Percentiles rank a stretch among this genome's conserved stretches.
phyloP scores from a whole-genome alignment of 164 flowering plant genomes.

The Magnolia kwangsiensis region DNA sequence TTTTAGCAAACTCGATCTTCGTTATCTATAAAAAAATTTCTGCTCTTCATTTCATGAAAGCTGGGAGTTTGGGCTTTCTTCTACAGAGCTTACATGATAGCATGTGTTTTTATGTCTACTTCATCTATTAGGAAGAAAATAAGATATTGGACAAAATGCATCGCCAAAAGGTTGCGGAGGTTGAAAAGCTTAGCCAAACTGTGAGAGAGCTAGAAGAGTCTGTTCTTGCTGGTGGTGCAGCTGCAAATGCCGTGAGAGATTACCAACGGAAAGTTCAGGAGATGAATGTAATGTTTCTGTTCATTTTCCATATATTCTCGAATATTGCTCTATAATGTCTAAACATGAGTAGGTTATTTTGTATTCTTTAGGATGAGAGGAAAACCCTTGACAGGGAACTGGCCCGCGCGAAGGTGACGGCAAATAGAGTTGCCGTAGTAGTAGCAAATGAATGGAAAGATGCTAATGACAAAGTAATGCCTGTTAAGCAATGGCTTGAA shows the following conservation, averaged over 20 bases:
- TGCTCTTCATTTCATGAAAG: too few relatives aligned
- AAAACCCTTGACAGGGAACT: conserved; percentile 70
- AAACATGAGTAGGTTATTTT: background rate
- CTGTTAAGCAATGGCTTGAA: conserved; percentile 84
- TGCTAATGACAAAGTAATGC: conserved; percentile 86
- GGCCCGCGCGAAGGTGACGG: conserved; percentile 73
- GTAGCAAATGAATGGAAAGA: conserved; percentile 95
- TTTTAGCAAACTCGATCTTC: background rate
- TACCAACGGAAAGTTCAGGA: conserved; percentile 67
- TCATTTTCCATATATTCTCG: background rate
- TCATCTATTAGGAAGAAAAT: conserved; percentile 49
- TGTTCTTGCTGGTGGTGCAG: conserved; percentile 73
- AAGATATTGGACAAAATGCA: conserved; percentile 71
- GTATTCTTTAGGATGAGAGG: conserved; percentile 54
- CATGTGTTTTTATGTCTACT: background rate
- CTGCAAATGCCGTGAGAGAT: conserved; percentile 79
- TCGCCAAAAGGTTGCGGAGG: conserved; percentile 65
- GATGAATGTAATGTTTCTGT: conserved; percentile 50
- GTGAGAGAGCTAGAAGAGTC: conserved; percentile 75
- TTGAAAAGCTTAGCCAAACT: conserved; percentile 65
- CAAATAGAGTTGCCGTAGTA: conserved; percentile 77
- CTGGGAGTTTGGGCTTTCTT: too few relatives aligned
- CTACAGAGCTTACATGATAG: too few relatives aligned
- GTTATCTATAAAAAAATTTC: too few relatives aligned
- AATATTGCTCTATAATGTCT: background rate